Conservation (phyloP, 164 flowering plant genomes). For the Piper betle region DNA sequence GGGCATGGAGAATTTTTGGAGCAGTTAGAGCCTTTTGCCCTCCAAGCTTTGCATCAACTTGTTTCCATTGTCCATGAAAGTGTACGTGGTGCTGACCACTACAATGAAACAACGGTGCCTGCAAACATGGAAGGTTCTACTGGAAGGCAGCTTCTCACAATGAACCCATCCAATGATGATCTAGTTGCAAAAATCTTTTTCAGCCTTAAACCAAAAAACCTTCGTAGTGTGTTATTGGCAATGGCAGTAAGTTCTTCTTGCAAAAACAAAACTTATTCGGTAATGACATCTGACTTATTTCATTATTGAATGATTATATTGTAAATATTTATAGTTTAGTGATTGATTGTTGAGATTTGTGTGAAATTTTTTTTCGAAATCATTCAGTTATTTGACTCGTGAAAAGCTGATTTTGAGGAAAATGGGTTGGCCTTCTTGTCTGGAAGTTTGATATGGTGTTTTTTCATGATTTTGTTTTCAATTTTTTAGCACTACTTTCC, state of each 20-base stretch:
- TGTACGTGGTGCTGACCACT: conserved; percentile 23
- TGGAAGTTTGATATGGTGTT: background rate
- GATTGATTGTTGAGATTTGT: background rate
- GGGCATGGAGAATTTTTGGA: conserved; percentile 18
- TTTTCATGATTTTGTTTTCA: background rate
- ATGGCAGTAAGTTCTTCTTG: conserved; percentile 59
- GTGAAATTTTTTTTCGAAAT: background rate
- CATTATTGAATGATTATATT: background rate
- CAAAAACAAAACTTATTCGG: background rate
- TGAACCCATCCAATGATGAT: conserved; percentile 39
- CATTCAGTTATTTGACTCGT: background rate
- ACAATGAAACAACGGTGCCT: conserved; percentile 16
- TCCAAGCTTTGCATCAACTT: conserved; percentile 59
- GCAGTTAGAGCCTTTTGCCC: conserved; percentile 42
- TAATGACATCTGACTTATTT: background rate
- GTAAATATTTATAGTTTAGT: too few species aligned
- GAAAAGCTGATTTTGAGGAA: background rate
- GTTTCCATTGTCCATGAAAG: conserved; percentile 68
- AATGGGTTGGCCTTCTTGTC: background rate
- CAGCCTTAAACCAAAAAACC: conserved; percentile 40
- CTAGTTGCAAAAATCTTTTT: conserved; percentile 56
- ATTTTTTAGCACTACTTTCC: conserved; percentile 70
- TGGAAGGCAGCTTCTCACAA: background rate
- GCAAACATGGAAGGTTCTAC: conserved; percentile 10
- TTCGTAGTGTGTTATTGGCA: conserved; percentile 44